Percentiles rank a stretch among this genome's conserved stretches.
These are phyloP conservation scores for Daldinia grandis DNA, from an alignment of 495 filamentous ascomycete species.

Conservation along the genomic window DNA sequence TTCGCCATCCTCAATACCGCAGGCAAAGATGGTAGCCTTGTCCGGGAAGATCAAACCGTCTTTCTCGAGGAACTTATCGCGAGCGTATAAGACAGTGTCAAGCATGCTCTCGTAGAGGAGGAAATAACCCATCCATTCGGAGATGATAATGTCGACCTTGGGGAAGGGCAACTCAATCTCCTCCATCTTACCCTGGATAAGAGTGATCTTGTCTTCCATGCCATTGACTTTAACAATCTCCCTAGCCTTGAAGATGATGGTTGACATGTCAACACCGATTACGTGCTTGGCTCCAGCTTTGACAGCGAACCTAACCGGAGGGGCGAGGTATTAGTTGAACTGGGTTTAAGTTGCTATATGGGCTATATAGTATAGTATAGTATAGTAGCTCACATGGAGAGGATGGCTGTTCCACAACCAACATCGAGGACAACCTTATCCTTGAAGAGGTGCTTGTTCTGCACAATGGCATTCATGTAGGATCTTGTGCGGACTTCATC, in stretches of 20 bases:
- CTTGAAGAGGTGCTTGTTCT: conserved; percentile 90
- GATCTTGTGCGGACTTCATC: conserved; percentile 96
- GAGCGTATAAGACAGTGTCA: conserved; percentile 88
- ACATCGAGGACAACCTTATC: conserved; percentile 92
- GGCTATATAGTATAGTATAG: background rate
- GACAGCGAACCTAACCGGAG: conserved; percentile 73
- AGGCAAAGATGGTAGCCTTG: conserved; percentile 85
- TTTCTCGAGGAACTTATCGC: conserved; percentile 79
- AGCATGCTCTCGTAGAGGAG: conserved; percentile 95
- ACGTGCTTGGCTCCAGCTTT: conserved; percentile 89
- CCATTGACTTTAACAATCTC: conserved; percentile 86
- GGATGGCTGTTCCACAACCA: conserved; percentile 90
- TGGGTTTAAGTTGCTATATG: background rate
- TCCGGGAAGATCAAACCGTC: conserved; percentile 90
- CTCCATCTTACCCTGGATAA: conserved; percentile 89
- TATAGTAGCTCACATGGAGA: conserved; percentile 71
- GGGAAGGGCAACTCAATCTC: conserved; percentile 81
- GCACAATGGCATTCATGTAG: conserved; percentile 96
- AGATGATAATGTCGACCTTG: conserved; percentile 93
- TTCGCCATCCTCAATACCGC: conserved; percentile 85
- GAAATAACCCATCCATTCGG: conserved; percentile 98
- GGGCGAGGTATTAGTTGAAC: conserved; percentile 17
- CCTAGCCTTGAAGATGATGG: conserved; percentile 86
- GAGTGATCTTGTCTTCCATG: conserved; percentile 78
- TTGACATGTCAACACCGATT: conserved; percentile 92